Base-by-base conservation (phyloP, 495 filamentous ascomycete genomes). In the Halenospora varia region DNA sequence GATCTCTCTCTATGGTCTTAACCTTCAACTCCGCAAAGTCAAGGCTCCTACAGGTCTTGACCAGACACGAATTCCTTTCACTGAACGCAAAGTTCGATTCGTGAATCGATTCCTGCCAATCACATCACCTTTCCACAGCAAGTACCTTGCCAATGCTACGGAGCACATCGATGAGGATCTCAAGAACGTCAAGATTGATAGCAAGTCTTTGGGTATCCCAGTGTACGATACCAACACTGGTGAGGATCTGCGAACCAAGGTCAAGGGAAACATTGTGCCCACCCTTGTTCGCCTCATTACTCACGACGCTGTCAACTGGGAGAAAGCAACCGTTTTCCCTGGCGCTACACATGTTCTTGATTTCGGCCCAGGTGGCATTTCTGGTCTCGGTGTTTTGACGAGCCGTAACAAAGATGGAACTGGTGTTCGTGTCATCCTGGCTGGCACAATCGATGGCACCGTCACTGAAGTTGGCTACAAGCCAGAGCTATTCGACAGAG, bases 361-460 rank as follows among this genome's bases (percentile, higher is more conserved):
- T 72, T 97, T 98, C 61, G 94, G 94, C 20, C 94, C 94, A 11
- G 94, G 94, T 62, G 94, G 94, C 26, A 93, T 96, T 62, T 97
- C 94, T 26, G 94, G 94, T 35, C 86, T 98, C 47, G 94, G 94
- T 56, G 89, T 96, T n/a, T 77, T 98, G 47, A 98, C 93, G 19
- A 96, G 96, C 77, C 88, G 92, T 26, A 98, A 95, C 80, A 98
- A 97, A 75, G 93, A 98, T 63, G 94, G 94, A 57, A 97, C 91
- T 46, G 94, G 94, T 62, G 93, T 97, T 25, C 89, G 94, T 49
- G 89, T 96, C 49, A 95, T 98, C 56, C 81, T 97, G 55, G 93
- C 90, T 24, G 94, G 94, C 41, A 82, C 91, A 19, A 88, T 98
- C 61, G 89, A 92, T 63, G 92, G 94, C 26, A 90, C 89, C 18